Evolutionary conservation across 169 alveolate species (phyloP).

Genomic region (Eimeria mitis): DNA sequence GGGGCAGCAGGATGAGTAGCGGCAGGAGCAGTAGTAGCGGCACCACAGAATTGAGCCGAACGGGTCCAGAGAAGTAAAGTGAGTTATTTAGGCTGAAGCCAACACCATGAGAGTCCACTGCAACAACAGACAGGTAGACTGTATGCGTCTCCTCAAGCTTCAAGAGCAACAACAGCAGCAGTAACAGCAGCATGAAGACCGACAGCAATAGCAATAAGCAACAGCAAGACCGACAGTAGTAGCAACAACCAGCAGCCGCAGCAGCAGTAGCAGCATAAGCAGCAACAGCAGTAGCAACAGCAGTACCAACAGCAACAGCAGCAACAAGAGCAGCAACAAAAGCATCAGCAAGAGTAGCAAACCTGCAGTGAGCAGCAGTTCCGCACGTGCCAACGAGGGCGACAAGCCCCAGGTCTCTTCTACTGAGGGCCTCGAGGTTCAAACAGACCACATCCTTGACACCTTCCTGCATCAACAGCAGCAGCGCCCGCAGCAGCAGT

Average conservation of each 20-base stretch:
- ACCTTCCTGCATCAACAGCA: constrained; percentile 27
- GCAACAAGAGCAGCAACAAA: constrained; percentile 36
- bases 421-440: constrained; percentile 24
- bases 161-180: constrained; percentile 15
- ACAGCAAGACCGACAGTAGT: too few species aligned
- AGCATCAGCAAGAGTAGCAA: constrained; percentile 41
- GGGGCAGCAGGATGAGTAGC: neutral
- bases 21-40: neutral
- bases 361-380: constrained; percentile 63
- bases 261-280: constrained; percentile 40
- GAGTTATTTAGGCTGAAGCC: too few species aligned
- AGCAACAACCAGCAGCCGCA: too few species aligned
- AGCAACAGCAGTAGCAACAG: constrained; percentile 34
- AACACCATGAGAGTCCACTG: neutral
- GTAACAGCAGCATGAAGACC: constrained; percentile 33
- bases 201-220: constrained; percentile 25
- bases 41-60: neutral
- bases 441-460: constrained; percentile 33
- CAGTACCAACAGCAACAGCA: constrained; percentile 26
- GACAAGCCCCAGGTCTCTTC: constrained; percentile 56
- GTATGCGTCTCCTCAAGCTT: neutral
- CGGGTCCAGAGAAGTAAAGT: neutral
- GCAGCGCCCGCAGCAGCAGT: constrained; percentile 18
- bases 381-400: constrained; percentile 52
- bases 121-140: neutral